Base-by-base conservation (phyloP, 768 basidiomycete species). In the Hypholoma fasciculare region DNA sequence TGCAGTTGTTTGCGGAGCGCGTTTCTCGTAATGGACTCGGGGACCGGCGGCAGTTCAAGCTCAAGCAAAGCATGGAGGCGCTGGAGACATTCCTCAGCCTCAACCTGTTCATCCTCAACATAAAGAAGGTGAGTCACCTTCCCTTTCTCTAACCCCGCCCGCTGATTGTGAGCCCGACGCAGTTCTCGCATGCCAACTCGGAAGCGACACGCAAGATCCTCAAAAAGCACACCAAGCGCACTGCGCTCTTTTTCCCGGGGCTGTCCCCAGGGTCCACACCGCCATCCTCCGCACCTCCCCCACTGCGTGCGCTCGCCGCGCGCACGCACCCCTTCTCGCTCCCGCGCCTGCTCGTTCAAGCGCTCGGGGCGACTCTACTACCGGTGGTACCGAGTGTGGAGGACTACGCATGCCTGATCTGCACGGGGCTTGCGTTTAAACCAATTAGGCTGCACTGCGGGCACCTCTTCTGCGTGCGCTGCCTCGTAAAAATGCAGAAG, bases 211-310 rank as follows among this genome's bases (percentile, higher is more conserved):
- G 94, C 37, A 97, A 97, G 74, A 94, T 94, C 58, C 82, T 96
- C 52, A 96, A 96, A 79, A 97, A 97, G 68, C 95, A 96, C 67
- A 82, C 91, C 27, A 96, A 96, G 69, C 86, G 92, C 3, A 96
- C 94, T 0, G 86, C 90, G 0, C 76, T 98, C 8, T 89, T 91
- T 1, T 78, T 89, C 62, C 80, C 87, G 1, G 59, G 64, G 60
- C 58, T 68, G 52, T 56, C 66, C 14, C 52, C 72, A 56, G 54
- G 61, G 42, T 27, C 55, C 48, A 36, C 52, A 26, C 60, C 27
- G 43, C 67, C 54, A 2, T 69, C 63, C 58, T 53, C 58, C 17
- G 36, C 61, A 52, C 42, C 61, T 61, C 26, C 62, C 19, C 61
- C 63, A n/a, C 62, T 64, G 30, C 56, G 61, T 42, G 23, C 61